Evolutionary conservation across 331 rosid genomes (phyloP), one percentile per base, ranked within the genome.

Genomic region (Quercus lobata): DNA sequence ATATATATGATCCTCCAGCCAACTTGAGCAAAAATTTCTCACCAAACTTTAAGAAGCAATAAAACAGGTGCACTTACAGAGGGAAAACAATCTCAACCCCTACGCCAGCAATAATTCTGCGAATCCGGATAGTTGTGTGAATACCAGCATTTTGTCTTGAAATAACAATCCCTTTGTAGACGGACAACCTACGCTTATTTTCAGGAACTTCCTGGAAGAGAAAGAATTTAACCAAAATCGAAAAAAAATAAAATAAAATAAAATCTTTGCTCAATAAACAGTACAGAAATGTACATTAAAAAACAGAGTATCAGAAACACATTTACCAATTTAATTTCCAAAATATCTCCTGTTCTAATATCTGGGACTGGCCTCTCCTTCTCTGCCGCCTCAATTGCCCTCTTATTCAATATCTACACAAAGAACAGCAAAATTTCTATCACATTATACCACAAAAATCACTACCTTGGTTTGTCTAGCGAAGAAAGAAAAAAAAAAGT

Each of bases 81-180:
- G 98, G 98, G 88, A 93, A 93, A 58, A 89, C 91, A 53, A 95
- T 93, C 93, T 95, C 99, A 83, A 95, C 98, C 24, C 99, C 99
- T 6, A 91, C 72, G 10, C 98, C 99, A 19, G 97, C 98, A 74
- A 95, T 90, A 76, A 95, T 91, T 85, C 98, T 91, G 80, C 99
- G 89, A 79, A 93, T 79, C 29, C 98, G 92, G 69, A 95, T 87
- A 25, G 99, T 95, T 1, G 98, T 93, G 88, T 95, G 98, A 84
- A 95, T 91, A 27, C 98, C 98, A 70, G 98, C 93, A 89, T 95
- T 93, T 84, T 95, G 99, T 76, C 71, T 95, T 11, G 98, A 89
- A 4, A 95, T 95, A 5, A 95, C 97, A 62, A 93, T 93, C 22
- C 99, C 99, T 71, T 89, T 95, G 72, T 95, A 93, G 83, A 91